A percentile compares a stretch with the other conserved stretches of the same genome.
Conservation (phyloP, 1,284 basidiomycete species). For the Lentinus polychrous region DNA sequence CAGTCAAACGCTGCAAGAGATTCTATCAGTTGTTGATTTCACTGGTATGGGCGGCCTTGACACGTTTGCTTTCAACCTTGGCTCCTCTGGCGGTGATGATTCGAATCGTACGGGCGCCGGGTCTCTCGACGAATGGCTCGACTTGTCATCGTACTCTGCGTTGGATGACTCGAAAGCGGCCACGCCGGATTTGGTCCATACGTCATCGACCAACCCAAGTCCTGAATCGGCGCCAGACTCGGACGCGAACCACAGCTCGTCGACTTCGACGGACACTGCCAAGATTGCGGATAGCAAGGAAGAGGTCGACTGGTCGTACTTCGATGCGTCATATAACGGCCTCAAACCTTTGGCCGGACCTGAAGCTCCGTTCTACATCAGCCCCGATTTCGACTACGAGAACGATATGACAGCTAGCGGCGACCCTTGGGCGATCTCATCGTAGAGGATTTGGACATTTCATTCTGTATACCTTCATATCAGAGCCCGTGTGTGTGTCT, state of each 20-base stretch:
- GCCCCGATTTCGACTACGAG: background rate
- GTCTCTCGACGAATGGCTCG: constrained; percentile 42
- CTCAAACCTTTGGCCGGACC: constrained; percentile 71
- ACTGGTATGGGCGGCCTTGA: constrained; percentile 6
- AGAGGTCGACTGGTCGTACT: constrained; percentile 19
- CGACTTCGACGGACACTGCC: background rate
- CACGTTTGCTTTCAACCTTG: constrained; percentile 6
- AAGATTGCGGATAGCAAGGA: constrained; percentile 15
- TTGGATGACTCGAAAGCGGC: constrained; percentile 47
- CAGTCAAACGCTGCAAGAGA: constrained; percentile 41
- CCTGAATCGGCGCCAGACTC: constrained; percentile 60
- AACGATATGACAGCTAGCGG: background rate
- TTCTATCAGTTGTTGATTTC: constrained; percentile 37
- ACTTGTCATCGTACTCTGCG: constrained; percentile 54
- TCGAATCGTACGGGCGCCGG: background rate
- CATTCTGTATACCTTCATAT: background rate
- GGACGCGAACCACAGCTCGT: constrained; percentile 37
- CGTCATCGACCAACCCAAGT: constrained; percentile 69
- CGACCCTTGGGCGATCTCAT: constrained; percentile 4
- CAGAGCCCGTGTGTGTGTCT: background rate
- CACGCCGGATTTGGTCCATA: constrained; percentile 63
- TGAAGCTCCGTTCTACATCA: constrained; percentile 43
- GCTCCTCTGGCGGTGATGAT: constrained; percentile 14
- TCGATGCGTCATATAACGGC: constrained; percentile 53
- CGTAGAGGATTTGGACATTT: background rate